Evolutionary conservation across 2,329 filamentous ascomycete species (phyloP), one percentile per base, ranked within the genome.

Genomic region (Pseudogymnoascus sp.): DNA sequence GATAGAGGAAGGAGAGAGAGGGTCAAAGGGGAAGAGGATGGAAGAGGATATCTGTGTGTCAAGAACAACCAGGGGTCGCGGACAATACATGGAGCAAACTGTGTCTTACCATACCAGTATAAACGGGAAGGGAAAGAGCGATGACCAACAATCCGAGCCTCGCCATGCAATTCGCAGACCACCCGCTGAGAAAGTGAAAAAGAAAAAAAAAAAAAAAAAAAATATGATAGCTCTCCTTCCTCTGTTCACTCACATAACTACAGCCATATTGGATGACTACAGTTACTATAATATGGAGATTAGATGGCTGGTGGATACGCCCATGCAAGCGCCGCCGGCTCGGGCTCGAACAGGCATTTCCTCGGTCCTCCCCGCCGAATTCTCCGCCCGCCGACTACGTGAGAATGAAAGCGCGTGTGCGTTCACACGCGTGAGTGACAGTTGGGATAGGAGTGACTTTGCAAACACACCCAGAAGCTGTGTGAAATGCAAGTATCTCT

Each of bases 151-250:
- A 28, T 12, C 25, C 25, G 8, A 53, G 47, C 47, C 47, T 53
- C 3, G 47, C 47, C 47, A 53, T 53, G 47, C n/a, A n/a, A 50
- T 50, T 50, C 44, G 23, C 23, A 23, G 2, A 16, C 14, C 37
- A 38, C 5, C 14, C 37, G 37, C 14, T 38, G 2, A 12, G 16
- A 4, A n/a, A 6, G 14, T n/a, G 25, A 18, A 18, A n/a, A n/a
- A n/a, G n/a, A n/a, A n/a, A n/a, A n/a, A n/a, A n/a, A n/a, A n/a
- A n/a, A n/a, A n/a, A n/a, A n/a, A n/a, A n/a, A 18, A 53, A 18
- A 53, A 18, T 53, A 53, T 53, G 47, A 53, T 33, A 53, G 47
- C 47, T 53, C 47, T 50, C 44, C n/a, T 50, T 25, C 47, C 47
- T 53, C 47, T 31, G 14, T 28, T 53, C 44, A 53, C 44, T 53